Percentiles rank a stretch among this genome's conserved stretches.
phyloP scores from a whole-genome alignment of 495 filamentous ascomycete species.

The Penicillium diatomitis region DNA sequence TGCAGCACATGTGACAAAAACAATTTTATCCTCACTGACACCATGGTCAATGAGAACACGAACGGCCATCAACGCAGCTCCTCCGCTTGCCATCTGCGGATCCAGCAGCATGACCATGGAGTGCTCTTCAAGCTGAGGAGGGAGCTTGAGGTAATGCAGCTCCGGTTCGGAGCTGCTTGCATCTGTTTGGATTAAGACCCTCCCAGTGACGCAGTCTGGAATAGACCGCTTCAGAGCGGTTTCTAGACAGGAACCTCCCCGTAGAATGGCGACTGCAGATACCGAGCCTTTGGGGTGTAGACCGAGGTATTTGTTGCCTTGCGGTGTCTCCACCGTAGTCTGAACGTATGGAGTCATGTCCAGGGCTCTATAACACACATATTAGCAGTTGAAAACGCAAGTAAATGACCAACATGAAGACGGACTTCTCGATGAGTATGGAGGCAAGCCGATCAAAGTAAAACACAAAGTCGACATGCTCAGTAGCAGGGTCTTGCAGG shows the following conservation, averaged over 20 bases:
- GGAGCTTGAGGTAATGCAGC: slow-evolving; percentile 76
- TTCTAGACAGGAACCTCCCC: slow-evolving; percentile 80
- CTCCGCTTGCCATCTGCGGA: slow-evolving; percentile 87
- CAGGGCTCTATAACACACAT: slow-evolving; percentile 45
- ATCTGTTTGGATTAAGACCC: slow-evolving; percentile 85
- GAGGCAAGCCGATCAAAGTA: slow-evolving; percentile 84
- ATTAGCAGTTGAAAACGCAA: slow-evolving; percentile 1
- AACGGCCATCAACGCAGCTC: slow-evolving; percentile 93
- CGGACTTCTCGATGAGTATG: slow-evolving; percentile 73
- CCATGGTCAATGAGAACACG: slow-evolving; percentile 90
- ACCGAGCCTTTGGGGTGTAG: slow-evolving; percentile 57
- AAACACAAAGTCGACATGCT: slow-evolving; percentile 88
- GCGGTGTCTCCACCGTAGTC: slow-evolving; percentile 56
- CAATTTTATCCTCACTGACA: slow-evolving; percentile 73
- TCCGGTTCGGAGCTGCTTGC: slow-evolving; percentile 78
- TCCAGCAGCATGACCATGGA: slow-evolving; percentile 79
- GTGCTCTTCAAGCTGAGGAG: slow-evolving; percentile 58
- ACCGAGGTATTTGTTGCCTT: slow-evolving; percentile 56
- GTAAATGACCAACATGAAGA: background rate
- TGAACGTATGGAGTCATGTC: slow-evolving; percentile 60
- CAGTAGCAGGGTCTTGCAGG: slow-evolving; percentile 68
- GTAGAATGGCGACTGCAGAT: slow-evolving; percentile 79
- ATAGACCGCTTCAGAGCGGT: slow-evolving; percentile 80
- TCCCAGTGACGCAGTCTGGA: slow-evolving; percentile 82
- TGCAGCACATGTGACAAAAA: slow-evolving; percentile 80